Evolutionary conservation across 495 filamentous ascomycete species (phyloP).

Genomic region (Friedmanniomyces simplex): DNA sequence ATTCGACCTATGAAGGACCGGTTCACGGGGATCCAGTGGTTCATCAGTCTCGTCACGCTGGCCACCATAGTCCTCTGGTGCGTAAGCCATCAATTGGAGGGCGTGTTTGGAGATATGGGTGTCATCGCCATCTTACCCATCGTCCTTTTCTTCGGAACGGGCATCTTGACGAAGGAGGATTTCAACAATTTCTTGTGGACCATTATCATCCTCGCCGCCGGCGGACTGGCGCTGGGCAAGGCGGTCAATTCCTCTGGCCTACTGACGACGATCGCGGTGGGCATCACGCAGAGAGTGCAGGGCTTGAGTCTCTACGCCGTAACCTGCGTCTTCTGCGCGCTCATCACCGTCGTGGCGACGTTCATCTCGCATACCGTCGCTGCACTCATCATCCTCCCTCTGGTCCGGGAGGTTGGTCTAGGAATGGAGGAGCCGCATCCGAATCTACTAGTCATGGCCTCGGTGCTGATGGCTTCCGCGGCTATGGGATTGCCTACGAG

Average conservation of each 20-base stretch:
- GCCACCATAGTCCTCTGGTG: constrained; percentile 89
- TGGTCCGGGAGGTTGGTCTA: constrained; percentile 75
- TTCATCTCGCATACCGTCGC: constrained; percentile 98
- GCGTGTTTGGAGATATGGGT: constrained; percentile 92
- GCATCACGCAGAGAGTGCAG: constrained; percentile 62
- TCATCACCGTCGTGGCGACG: constrained; percentile 90
- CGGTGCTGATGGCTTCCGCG: constrained; percentile 56
- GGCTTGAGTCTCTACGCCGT: constrained; percentile 79
- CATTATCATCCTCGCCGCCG: constrained; percentile 96
- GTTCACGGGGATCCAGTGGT: constrained; percentile 86
- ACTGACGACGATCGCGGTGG: constrained; percentile 73
- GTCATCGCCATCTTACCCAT: constrained; percentile 95
- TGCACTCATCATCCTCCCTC: constrained; percentile 84
- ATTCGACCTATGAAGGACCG: constrained; percentile 79
- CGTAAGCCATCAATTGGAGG: constrained; percentile 75
- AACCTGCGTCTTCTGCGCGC: constrained; percentile 68
- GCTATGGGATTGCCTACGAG: constrained; percentile 90
- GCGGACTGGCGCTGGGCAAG: constrained; percentile 85
- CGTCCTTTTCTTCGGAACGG: constrained; percentile 90
- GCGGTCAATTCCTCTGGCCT: constrained; percentile 88
- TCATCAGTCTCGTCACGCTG: constrained; percentile 77
- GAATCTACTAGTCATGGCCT: constrained; percentile 85
- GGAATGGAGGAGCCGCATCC: constrained; percentile 82
- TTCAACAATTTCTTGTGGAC: constrained; percentile 99
- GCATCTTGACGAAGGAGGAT: constrained; percentile 96